Percentiles rank a stretch among this genome's conserved stretches.
phyloP scores from a whole-genome alignment of 2,329 filamentous ascomycete genomes.

The Verticillium longisporum region DNA sequence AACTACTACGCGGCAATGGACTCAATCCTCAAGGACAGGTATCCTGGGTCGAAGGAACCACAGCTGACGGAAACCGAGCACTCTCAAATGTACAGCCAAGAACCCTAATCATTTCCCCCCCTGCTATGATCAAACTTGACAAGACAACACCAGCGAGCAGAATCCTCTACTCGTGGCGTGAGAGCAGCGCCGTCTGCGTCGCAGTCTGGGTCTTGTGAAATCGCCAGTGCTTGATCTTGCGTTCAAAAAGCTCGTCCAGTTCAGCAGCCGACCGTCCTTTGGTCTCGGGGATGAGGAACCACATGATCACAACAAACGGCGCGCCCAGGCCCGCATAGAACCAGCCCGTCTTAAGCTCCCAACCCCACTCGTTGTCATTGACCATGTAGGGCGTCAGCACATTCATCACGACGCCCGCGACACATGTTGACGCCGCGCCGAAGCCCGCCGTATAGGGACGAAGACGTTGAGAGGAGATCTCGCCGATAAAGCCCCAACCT shows the following conservation, averaged over 20 bases:
- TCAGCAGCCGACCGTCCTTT: slow-evolving; percentile 15
- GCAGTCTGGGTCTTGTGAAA: slow-evolving; percentile 12
- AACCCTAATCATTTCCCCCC: no score
- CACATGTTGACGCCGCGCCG: slow-evolving; percentile 17
- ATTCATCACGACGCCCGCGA: slow-evolving; percentile 14
- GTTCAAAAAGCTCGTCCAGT: slow-evolving; percentile 18
- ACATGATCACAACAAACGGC: slow-evolving; percentile 19
- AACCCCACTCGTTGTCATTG: slow-evolving; percentile 21
- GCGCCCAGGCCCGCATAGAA: slow-evolving; percentile 20
- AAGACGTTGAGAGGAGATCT: slow-evolving; percentile 27
- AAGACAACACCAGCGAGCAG: no score
- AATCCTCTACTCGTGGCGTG: not conserved
- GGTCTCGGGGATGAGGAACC: slow-evolving; percentile 12
- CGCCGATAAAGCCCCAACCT: slow-evolving; percentile 22
- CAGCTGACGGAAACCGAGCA: no score
- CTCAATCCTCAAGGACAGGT: no score
- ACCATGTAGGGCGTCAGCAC: slow-evolving; percentile 24
- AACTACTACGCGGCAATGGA: no score
- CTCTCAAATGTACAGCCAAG: no score
- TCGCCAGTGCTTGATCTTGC: slow-evolving; percentile 17
- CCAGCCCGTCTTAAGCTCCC: slow-evolving; percentile 23
- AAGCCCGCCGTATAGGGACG: slow-evolving; percentile 24
- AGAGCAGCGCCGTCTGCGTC: slow-evolving; percentile 3
- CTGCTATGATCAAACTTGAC: no score
- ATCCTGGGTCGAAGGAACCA: no score